phyloP scores from a whole-genome alignment of 805 yeast genomes.

The Metschnikowia kunwiensis region DNA sequence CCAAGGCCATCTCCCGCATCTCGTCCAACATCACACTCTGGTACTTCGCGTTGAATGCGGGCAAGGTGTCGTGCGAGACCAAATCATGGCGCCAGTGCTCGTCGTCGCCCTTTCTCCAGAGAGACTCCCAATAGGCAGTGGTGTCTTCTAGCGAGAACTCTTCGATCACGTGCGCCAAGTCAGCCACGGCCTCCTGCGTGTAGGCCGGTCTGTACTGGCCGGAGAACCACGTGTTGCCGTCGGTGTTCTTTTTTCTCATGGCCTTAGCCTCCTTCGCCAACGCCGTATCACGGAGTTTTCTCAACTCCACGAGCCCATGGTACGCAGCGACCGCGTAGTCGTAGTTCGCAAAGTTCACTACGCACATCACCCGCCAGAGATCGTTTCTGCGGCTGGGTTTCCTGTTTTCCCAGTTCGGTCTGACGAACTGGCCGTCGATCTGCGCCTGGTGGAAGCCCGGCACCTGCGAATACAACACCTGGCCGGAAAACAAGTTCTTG shows the following conservation, averaged over 20 bases:
- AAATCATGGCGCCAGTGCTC: slow-evolving; percentile 62
- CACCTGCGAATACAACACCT: slow-evolving; percentile 82
- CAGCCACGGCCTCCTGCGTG: slow-evolving; percentile 89
- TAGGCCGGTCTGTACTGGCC: slow-evolving; percentile 89
- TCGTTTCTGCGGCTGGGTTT: slow-evolving; percentile 79
- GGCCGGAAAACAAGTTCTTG: slow-evolving; percentile 85
- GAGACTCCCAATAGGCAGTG: slow-evolving; percentile 74
- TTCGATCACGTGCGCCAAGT: slow-evolving; percentile 66
- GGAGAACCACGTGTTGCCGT: slow-evolving; percentile 80
- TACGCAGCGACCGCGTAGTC: slow-evolving; percentile 70
- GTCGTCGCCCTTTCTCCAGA: slow-evolving; percentile 84
- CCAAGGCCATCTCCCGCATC: slow-evolving; percentile 42
- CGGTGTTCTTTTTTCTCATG: slow-evolving; percentile 68
- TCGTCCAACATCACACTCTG: slow-evolving; percentile 65
- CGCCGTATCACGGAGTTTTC: slow-evolving; percentile 68
- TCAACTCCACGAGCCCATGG: slow-evolving; percentile 68
- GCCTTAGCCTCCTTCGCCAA: slow-evolving; percentile 54
- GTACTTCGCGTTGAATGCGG: slow-evolving; percentile 58
- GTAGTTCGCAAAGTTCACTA: slow-evolving; percentile 60
- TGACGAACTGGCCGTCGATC: slow-evolving; percentile 65
- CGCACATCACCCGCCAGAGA: slow-evolving; percentile 88
- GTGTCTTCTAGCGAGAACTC: slow-evolving; percentile 50
- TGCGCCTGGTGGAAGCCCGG: slow-evolving; percentile 61
- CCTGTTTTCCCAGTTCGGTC: slow-evolving; percentile 89
- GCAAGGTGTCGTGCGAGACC: slow-evolving; percentile 61